These are phyloP conservation scores for Dichomitus squalens DNA, from an alignment of 1,284 basidiomycete genomes.

Conservation along the genomic window DNA sequence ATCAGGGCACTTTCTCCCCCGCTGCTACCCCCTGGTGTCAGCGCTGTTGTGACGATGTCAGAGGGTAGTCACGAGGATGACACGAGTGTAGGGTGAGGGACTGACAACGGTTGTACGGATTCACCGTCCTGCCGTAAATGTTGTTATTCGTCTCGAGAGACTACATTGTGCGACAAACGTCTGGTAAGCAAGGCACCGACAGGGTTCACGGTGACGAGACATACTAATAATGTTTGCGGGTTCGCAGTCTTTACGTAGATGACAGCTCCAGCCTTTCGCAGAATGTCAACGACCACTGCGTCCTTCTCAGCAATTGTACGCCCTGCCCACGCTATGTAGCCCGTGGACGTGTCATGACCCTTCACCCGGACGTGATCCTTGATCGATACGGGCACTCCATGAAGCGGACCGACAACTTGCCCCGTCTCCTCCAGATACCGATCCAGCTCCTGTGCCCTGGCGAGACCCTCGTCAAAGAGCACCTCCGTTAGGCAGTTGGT, in stretches of 20 bases:
- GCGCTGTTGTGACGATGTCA: slow-evolving; percentile 26
- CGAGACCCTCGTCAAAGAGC: slow-evolving; percentile 53
- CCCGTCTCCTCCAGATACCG: slow-evolving; percentile 46
- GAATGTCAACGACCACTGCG: slow-evolving; percentile 48
- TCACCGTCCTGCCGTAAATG: slow-evolving; percentile 53
- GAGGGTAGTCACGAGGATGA: slow-evolving; percentile 8
- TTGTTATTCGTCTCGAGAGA: slow-evolving; percentile 54
- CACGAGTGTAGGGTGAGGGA: not conserved
- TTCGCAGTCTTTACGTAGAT: slow-evolving; percentile 61
- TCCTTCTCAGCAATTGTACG: slow-evolving; percentile 42
- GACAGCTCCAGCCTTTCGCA: slow-evolving; percentile 56
- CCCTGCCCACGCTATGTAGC: slow-evolving; percentile 56
- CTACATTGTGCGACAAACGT: slow-evolving; percentile 29
- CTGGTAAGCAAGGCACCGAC: slow-evolving; percentile 1
- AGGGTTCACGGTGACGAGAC: slow-evolving; percentile 25
- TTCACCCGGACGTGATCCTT: slow-evolving; percentile 58
- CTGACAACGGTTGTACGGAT: slow-evolving; percentile 53
- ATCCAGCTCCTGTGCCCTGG: slow-evolving; percentile 55
- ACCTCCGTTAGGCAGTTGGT: slow-evolving; percentile 63
- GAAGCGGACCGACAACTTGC: slow-evolving; percentile 56
- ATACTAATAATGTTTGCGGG: slow-evolving; percentile 52
- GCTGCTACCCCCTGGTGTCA: slow-evolving; percentile 61
- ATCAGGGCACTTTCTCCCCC: slow-evolving; percentile 70
- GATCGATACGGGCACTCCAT: slow-evolving; percentile 59
- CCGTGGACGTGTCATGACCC: slow-evolving; percentile 49